Conservation (phyloP, 1,284 basidiomycete species). For the Cutaneotrichosporon sp. region DNA sequence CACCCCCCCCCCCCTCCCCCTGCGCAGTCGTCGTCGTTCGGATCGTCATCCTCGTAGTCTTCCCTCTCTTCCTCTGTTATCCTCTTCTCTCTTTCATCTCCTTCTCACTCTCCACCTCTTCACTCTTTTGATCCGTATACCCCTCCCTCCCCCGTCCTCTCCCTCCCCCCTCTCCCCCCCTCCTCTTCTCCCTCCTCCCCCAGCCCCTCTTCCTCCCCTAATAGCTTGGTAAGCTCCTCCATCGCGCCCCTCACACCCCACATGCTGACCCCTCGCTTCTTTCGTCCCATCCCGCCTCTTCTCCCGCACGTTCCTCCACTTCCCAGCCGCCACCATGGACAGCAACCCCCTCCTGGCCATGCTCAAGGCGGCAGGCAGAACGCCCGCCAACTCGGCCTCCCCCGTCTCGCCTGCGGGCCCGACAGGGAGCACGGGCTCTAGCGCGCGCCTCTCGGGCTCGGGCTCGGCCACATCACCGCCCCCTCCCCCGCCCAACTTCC, state of each 20-base stretch:
- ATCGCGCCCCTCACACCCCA: background rate
- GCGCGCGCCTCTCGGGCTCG: conserved; percentile 8
- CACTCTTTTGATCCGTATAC: conserved; percentile 5
- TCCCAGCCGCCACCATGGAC: conserved; percentile 27
- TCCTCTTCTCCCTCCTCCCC: background rate
- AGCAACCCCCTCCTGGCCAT: conserved; percentile 44
- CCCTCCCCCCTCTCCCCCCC: background rate
- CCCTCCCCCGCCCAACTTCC: conserved; percentile 34
- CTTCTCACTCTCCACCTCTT: too few relatives aligned
- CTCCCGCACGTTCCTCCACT: too few relatives aligned
- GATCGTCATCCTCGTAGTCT: background rate
- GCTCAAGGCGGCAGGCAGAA: conserved; percentile 34
- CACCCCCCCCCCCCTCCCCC: too few relatives aligned
- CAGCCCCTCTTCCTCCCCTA: background rate
- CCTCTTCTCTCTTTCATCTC: background rate
- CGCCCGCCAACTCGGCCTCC: conserved; percentile 1
- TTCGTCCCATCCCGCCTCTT: too few relatives aligned
- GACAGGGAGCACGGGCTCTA: conserved; percentile 2
- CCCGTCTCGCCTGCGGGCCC: conserved; percentile 9
- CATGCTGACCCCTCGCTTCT: background rate
- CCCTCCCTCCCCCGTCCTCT: conserved; percentile 5
- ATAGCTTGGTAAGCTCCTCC: background rate
- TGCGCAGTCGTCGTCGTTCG: too few relatives aligned
- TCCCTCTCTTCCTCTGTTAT: background rate
- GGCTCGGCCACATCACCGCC: conserved; percentile 26